Evolutionary conservation across 768 basidiomycete species (phyloP).

Genomic region (Baorangia bicolor): DNA sequence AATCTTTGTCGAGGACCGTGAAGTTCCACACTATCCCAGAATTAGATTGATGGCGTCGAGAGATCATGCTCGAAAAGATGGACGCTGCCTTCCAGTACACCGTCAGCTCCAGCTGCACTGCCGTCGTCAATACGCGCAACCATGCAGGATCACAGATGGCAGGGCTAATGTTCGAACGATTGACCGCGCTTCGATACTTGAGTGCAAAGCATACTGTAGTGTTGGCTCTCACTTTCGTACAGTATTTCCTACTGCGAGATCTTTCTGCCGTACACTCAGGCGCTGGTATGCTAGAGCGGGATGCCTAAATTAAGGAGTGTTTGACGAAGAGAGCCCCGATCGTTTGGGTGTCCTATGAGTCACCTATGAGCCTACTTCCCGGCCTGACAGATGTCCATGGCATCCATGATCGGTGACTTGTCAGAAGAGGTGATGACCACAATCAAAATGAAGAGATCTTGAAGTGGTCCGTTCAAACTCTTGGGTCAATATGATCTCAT

Average conservation of each 20-base stretch:
- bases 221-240: too few species aligned
- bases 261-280: too few species aligned
- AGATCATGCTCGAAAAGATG: too few species aligned
- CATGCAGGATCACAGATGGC: too few species aligned
- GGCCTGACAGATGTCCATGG: neutral
- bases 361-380: neutral
- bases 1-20: neutral
- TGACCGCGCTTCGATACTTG: too few species aligned
- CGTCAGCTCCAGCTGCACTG: too few species aligned
- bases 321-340: neutral
- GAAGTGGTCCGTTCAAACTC: neutral
- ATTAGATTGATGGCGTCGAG: neutral
- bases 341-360: neutral
- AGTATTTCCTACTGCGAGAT: too few species aligned
- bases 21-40: neutral
- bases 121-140: too few species aligned
- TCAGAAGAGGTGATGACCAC: neutral
- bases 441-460: neutral
- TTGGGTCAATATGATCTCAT: neutral
- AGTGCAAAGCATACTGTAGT: too few species aligned
- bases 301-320: neutral
- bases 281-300: too few species aligned
- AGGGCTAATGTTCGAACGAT: too few species aligned
- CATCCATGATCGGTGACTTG: neutral
- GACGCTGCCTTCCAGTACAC: too few species aligned